These are phyloP conservation scores for Agaricus subrufescens DNA, from an alignment of 768 basidiomycete genomes.

Conservation along the genomic window DNA sequence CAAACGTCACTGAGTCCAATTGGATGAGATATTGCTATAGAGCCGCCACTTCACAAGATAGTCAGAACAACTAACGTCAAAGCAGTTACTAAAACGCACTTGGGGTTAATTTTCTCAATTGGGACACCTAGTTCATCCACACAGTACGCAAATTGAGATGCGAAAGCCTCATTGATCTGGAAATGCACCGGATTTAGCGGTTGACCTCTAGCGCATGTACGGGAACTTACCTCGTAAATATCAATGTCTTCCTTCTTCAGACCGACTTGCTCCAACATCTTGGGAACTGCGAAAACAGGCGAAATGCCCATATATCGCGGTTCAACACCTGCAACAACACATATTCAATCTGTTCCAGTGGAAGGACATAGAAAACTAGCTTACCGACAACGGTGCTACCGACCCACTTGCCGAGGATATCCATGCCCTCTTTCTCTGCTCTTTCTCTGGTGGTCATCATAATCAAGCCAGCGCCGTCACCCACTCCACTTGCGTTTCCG, in stretches of 20 bases:
- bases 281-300: slow-evolving; percentile 69
- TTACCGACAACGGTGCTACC: slow-evolving; percentile 71
- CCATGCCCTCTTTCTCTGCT: slow-evolving; percentile 73
- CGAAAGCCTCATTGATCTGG: slow-evolving; percentile 89
- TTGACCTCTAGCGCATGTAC: background rate
- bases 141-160: slow-evolving; percentile 91
- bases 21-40: slow-evolving; percentile 81
- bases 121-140: slow-evolving; percentile 75
- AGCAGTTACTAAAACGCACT: slow-evolving; percentile 40
- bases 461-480: slow-evolving; percentile 88
- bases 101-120: slow-evolving; percentile 80
- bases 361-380: slow-evolving; percentile 13
- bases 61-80: background rate
- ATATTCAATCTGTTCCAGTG: background rate
- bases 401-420: slow-evolving; percentile 81
- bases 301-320: slow-evolving; percentile 77
- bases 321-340: slow-evolving; percentile 50
- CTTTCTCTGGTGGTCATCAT: slow-evolving; percentile 76
- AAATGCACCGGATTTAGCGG: background rate
- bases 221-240: slow-evolving; percentile 58
- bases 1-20: slow-evolving; percentile 71
- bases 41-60: slow-evolving; percentile 58
- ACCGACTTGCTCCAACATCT: slow-evolving; percentile 55
- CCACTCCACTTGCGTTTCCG: slow-evolving; percentile 84
- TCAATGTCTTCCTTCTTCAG: slow-evolving; percentile 71